Base-by-base conservation (phyloP, 2,329 filamentous ascomycete species). In the Colletotrichum liaoningense region DNA sequence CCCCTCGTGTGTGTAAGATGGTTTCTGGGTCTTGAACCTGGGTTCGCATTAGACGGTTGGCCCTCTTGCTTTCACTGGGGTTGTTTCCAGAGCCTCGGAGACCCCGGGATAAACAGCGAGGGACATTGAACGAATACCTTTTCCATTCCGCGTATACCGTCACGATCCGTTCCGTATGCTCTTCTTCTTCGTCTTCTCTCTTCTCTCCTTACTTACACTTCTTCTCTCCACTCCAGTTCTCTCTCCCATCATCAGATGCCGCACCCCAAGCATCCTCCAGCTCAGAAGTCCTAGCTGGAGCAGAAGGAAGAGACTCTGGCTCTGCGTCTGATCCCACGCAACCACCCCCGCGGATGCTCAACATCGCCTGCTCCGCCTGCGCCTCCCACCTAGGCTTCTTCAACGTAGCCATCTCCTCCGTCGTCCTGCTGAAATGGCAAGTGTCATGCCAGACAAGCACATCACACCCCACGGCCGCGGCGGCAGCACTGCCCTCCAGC, bases 381-480 rank as follows among this genome's bases (percentile, higher is more conserved):
- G 77, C 77, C 6, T 73, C 79, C 7, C 85, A 87, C 58, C 76
- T 90, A 11, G 89, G 89, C 14, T 81, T 87, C 49, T 85, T 84
- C 77, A 86, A 85, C 69, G 77, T 83, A n/a, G 79, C 84, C 19
- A 82, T 83, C 24, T 79, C 79, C 0, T 88, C 88, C 1, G 80
- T 88, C 49, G 86, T 85, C 0, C 77, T 91, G 35, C 89, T 89
- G 80, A 91, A 91, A 81, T 91, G 89, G 89, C 85, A 87, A 74
- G 79, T 90, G 49, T 78, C 79, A n/a, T 85, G 87, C 74, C 77
- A 82, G 72, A 83, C 80, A 19, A 33, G 74, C 38, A 42, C 6
- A 54, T 74, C 70, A 4, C n/a, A n/a, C 26, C 26, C 26, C 54
- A 56, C 67, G 28, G 72, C 75, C 52, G 67, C 75, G 49, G 68